These are phyloP conservation scores for Macrophomina pseudophaseolina DNA, from an alignment of 2,329 filamentous ascomycete genomes.

Conservation along the genomic window DNA sequence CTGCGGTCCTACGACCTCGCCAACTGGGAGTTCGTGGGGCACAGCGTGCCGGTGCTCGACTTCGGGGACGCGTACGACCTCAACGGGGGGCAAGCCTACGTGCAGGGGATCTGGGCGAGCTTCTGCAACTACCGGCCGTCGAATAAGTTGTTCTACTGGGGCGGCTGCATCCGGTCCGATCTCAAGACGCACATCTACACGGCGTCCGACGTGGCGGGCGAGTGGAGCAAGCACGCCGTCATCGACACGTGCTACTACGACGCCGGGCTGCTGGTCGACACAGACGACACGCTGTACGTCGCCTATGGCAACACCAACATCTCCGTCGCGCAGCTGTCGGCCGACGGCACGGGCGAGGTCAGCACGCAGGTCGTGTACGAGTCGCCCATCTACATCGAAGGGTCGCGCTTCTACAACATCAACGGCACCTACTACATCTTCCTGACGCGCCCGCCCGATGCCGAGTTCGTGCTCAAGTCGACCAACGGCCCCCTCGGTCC, in stretches of 20 bases:
- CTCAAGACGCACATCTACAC: slow-evolving; percentile 60
- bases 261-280: slow-evolving; percentile 62
- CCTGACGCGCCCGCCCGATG: slow-evolving; percentile 52
- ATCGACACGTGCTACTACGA: slow-evolving; percentile 62
- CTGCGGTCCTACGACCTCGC: slow-evolving; percentile 61
- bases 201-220: slow-evolving; percentile 44
- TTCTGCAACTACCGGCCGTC: slow-evolving; percentile 58
- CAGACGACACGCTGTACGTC: slow-evolving; percentile 65
- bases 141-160: slow-evolving; percentile 61
- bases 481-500: slow-evolving; percentile 57
- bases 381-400: slow-evolving; percentile 52
- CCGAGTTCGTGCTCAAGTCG: slow-evolving; percentile 58
- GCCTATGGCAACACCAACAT: slow-evolving; percentile 59
- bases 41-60: slow-evolving; percentile 46
- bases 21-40: slow-evolving; percentile 52
- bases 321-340: slow-evolving; percentile 57
- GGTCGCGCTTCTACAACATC: slow-evolving; percentile 62
- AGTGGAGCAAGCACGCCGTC: slow-evolving; percentile 48
- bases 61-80: slow-evolving; percentile 56
- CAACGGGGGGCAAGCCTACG: slow-evolving; percentile 52
- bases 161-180: slow-evolving; percentile 59
- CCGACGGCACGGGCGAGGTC: slow-evolving; percentile 54
- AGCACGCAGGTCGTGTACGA: slow-evolving; percentile 52
- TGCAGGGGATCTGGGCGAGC: slow-evolving; percentile 62
- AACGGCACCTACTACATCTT: slow-evolving; percentile 63